Evolutionary conservation across 164 flowering plant genomes (phyloP), one percentile per base, ranked within the genome.

Genomic region (Litsea cubeba): DNA sequence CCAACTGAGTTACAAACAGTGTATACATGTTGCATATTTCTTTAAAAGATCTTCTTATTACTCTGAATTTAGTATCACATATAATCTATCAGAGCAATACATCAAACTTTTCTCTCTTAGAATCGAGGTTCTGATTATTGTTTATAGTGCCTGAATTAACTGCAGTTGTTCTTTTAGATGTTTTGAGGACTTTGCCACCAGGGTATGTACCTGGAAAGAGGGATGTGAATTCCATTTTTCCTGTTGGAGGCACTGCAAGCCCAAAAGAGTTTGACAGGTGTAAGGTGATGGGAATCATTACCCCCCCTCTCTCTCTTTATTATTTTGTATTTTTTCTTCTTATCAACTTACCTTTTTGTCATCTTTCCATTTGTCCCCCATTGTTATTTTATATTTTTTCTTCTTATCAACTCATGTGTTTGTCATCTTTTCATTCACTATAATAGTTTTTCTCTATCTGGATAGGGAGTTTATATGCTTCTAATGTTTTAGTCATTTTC

Each of bases 131-230:
- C 20, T 51, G 58, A 30, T 51, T 65, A 26, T 35, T 30, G 40
- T 71, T 23, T 40, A 20, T 71, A 18, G 49, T 73, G 50, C 35
- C 2, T 62, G 12, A 28, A n/a, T 57, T 62, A 60, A 65, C 35
- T 75, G 25, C 28, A 18, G 50, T 69, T 72, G 26, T 63, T 50
- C 10, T 72, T 32, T 12, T 79, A 84, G 88, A 79, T 80, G 63
- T 79, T 49, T 35, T 71, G 35, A 81, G 78, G 78, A 54, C 62
- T 62, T 71, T 62, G 63, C 70, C 35, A 62, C 78, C 51, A 71
- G 79, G 77, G 32, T 24, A 69, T 77, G 67, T 75, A 2, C 68
- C 81, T 71, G 79, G 72, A 68, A 81, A 71, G 46, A 80, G 69
- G 35, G 64, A 77, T 51, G 74, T 72, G 24, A 32, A 51, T 65